Percentiles rank a stretch among this genome's conserved stretches.
Evolutionary conservation across 257 asterid genomes (phyloP).

Genomic region (Anisodus tanguticus): DNA sequence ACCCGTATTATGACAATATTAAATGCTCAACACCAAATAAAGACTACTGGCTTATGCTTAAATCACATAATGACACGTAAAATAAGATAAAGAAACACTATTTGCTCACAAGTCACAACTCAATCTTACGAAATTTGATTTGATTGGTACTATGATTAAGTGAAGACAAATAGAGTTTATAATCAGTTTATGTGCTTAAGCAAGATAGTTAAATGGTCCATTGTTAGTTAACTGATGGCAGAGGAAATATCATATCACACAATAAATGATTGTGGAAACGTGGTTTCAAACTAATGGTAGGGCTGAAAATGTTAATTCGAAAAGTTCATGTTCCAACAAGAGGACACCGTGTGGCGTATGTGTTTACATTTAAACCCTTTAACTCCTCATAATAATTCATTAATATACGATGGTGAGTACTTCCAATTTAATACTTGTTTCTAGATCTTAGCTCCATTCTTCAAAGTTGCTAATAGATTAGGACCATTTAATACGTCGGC

Average conservation of each 20-base stretch:
- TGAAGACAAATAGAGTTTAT: not conserved
- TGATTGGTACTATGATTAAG: not conserved
- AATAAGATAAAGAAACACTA: not conserved
- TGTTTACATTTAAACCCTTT: not conserved
- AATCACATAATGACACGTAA: not conserved
- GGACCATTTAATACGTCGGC: not conserved
- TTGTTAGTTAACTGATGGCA: not conserved
- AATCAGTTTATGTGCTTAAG: no score
- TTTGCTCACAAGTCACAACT: not conserved
- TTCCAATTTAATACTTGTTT: not conserved
- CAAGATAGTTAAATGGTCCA: no score
- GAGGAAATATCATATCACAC: not conserved
- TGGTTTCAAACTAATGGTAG: conserved; percentile 7
- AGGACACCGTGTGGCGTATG: not conserved
- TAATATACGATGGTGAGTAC: no score
- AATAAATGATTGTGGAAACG: conserved; percentile 8
- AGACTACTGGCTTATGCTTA: not conserved
- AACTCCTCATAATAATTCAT: not conserved
- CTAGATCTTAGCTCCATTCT: not conserved
- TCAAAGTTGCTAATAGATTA: not conserved
- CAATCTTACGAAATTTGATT: not conserved
- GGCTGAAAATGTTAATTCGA: not conserved
- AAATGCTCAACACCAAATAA: not conserved
- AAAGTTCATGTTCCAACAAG: not conserved
- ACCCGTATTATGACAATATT: not conserved